These are phyloP conservation scores for Euphorbia corollata DNA, from an alignment of 441 rosid species.

Conservation along the genomic window DNA sequence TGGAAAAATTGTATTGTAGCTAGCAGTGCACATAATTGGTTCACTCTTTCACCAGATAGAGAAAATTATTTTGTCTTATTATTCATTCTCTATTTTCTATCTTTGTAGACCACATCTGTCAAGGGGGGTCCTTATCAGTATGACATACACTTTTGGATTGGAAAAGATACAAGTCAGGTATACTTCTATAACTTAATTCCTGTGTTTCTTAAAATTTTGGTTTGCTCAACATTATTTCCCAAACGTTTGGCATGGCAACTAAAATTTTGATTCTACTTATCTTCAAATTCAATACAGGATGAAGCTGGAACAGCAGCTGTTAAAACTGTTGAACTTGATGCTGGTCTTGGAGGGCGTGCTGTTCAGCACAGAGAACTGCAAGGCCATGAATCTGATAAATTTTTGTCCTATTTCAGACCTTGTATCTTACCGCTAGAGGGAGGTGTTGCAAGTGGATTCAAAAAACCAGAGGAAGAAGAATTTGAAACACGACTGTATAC, in stretches of 20 bases:
- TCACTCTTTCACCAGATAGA: not conserved
- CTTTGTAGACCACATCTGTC: slow-evolving; percentile 59
- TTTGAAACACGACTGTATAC: slow-evolving; percentile 83
- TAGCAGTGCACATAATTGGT: not conserved
- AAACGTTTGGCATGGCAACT: not conserved
- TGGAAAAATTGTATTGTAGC: not conserved
- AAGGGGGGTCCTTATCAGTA: slow-evolving; percentile 82
- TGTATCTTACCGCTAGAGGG: slow-evolving; percentile 95
- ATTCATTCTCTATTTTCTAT: slow-evolving; percentile 6
- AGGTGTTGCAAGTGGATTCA: slow-evolving; percentile 94
- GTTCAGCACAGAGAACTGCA: slow-evolving; percentile 97
- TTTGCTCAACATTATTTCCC: slow-evolving; percentile 2
- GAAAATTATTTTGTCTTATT: slow-evolving; percentile 7
- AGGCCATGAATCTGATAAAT: slow-evolving; percentile 92
- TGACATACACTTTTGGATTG: slow-evolving; percentile 98
- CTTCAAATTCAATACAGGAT: slow-evolving; percentile 42
- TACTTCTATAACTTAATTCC: slow-evolving; percentile 16
- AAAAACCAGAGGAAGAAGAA: slow-evolving; percentile 65
- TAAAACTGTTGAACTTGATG: slow-evolving; percentile 92
- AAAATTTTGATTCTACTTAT: slow-evolving; percentile 11
- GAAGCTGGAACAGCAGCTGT: slow-evolving; percentile 98
- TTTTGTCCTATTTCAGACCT: slow-evolving; percentile 94
- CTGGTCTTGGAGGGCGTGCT: slow-evolving; percentile 93
- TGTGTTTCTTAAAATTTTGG: slow-evolving; percentile 7
- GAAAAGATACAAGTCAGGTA: slow-evolving; percentile 97